Evolutionary conservation across 805 yeast species (phyloP).

Genomic region (Zygotorulaspora danielsina): DNA sequence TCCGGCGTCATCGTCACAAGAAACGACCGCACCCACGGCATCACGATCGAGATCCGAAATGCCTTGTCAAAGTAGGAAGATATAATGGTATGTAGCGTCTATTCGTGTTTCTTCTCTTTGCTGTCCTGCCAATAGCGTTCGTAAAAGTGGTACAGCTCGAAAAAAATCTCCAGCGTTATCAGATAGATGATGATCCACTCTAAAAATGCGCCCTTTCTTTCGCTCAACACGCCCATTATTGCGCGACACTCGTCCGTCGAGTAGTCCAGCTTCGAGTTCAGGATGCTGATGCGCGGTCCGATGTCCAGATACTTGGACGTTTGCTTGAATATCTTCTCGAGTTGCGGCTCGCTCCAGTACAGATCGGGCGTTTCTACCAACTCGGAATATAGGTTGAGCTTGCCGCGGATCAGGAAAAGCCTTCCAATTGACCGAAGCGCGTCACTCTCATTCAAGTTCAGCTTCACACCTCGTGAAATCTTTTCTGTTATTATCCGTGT

Average conservation of each 20-base stretch:
- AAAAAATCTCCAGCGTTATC: conserved; percentile 79
- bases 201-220: conserved; percentile 66
- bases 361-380: conserved; percentile 88
- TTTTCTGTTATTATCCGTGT: conserved; percentile 63
- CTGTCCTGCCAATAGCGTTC: conserved; percentile 41
- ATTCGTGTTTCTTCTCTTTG: background rate
- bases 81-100: too few relatives aligned
- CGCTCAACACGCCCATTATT: conserved; percentile 66
- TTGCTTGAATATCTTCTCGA: conserved; percentile 69
- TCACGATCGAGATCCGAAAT: conserved; percentile 15
- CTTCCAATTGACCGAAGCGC: conserved; percentile 68
- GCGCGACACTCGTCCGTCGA: conserved; percentile 86
- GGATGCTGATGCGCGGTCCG: conserved; percentile 66
- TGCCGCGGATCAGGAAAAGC: conserved; percentile 71
- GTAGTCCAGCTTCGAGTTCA: conserved; percentile 83
- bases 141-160: conserved; percentile 72
- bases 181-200: conserved; percentile 87
- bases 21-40: conserved; percentile 14
- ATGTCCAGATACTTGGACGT: conserved; percentile 73
- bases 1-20: conserved; percentile 23
- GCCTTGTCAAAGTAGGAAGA: too few relatives aligned
- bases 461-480: conserved; percentile 56
- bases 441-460: conserved; percentile 54
- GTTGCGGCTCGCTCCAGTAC: conserved; percentile 87
- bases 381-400: conserved; percentile 79